Evolutionary conservation across 257 asterid species (phyloP).

Genomic region (Orobanche coerulescens): DNA sequence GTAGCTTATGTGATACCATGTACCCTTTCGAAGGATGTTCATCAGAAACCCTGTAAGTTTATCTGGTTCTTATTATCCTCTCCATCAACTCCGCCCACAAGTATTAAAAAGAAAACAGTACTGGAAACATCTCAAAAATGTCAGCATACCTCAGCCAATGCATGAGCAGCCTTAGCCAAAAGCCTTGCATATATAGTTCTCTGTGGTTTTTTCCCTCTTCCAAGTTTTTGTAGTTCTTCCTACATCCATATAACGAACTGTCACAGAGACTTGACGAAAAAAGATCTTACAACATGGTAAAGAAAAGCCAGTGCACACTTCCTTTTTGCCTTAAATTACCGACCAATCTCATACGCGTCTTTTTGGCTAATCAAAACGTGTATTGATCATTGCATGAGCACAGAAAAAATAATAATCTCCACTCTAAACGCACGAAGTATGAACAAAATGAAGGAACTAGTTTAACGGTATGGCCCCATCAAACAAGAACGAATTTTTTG

Average conservation of each 20-base stretch:
- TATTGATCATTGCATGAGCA: neutral
- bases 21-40: too few relatives aligned
- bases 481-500: neutral
- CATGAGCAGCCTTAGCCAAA: conserved; percentile 88
- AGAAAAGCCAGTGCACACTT: neutral
- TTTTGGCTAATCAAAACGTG: neutral
- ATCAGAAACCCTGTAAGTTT: too few relatives aligned
- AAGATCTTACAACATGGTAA: conserved; percentile 4
- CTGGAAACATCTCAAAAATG: neutral
- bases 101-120: too few relatives aligned
- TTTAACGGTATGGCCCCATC: neutral
- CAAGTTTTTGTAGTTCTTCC: conserved; percentile 72
- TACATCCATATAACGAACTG: conserved; percentile 29
- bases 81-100: too few relatives aligned
- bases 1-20: too few relatives aligned
- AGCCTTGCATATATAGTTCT: conserved; percentile 76
- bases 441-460: neutral
- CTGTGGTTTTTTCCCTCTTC: conserved; percentile 67
- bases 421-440: neutral
- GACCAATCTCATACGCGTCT: conserved; percentile 6
- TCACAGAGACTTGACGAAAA: neutral
- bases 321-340: conserved; percentile 5
- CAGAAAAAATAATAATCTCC: neutral
- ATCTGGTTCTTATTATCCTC: too few relatives aligned
- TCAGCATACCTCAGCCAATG: conserved; percentile 75